A percentile compares a stretch with the other conserved stretches of the same genome.
Conservation (phyloP, 108 stramenopile genomes). For the Skeletonema tropicum region DNA sequence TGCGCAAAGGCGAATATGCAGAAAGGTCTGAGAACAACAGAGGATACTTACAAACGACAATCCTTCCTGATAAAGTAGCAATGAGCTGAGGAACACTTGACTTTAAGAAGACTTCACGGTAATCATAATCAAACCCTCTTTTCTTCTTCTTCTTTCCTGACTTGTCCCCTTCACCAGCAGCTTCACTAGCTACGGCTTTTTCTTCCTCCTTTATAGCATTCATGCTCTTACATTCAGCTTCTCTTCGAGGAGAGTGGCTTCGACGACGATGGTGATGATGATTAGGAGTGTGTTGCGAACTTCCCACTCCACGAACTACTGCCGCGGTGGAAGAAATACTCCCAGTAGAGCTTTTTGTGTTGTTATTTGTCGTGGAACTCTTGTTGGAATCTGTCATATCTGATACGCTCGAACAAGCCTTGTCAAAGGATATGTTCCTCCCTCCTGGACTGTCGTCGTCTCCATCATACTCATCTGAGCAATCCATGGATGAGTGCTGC, state of each 20-base stretch:
- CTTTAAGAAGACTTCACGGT: conserved; percentile 76
- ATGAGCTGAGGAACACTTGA: conserved; percentile 84
- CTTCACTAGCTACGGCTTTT: neutral
- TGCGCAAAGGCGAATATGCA: neutral
- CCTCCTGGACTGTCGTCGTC: conserved; percentile 49
- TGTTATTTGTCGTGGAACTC: conserved; percentile 11
- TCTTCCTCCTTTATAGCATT: conserved; percentile 6
- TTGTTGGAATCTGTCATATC: conserved; percentile 78
- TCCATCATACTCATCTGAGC: conserved; percentile 44
- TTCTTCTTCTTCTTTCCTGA: conserved; percentile 48
- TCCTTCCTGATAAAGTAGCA: conserved; percentile 75
- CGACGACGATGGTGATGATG: conserved; percentile 11
- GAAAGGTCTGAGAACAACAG: too few species aligned
- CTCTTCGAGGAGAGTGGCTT: neutral
- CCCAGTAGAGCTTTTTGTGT: conserved; percentile 20
- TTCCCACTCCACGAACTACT: conserved; percentile 49
- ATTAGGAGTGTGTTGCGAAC: conserved; percentile 10
- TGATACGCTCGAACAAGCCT: conserved; percentile 62
- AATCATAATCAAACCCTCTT: conserved; percentile 68
- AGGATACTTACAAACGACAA: conserved; percentile 62
- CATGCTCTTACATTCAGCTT: conserved; percentile 5
- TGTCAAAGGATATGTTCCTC: conserved; percentile 54
- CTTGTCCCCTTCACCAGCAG: neutral
- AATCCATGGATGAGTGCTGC: conserved; percentile 10
- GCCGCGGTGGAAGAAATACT: conserved; percentile 75